Percentiles rank a stretch among this genome's conserved stretches.
These are phyloP conservation scores for Quercus suber DNA, from an alignment of 306 rosid genomes.

Conservation along the genomic window DNA sequence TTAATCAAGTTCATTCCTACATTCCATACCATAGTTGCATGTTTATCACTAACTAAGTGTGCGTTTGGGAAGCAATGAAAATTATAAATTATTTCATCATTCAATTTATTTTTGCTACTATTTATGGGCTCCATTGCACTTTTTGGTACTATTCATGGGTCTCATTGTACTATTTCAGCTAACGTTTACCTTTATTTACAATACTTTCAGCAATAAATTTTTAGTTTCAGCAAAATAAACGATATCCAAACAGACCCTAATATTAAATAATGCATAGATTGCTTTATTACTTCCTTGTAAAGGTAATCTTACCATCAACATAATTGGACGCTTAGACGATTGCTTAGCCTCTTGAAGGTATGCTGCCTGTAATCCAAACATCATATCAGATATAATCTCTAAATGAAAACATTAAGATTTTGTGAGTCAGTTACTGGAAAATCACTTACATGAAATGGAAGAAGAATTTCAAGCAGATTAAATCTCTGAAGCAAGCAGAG, in stretches of 20 bases:
- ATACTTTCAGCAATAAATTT: too few relatives aligned
- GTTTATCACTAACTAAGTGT: constrained; percentile 6
- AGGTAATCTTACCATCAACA: constrained; percentile 79
- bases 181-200: too few relatives aligned
- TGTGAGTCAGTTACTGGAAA: constrained; percentile 7
- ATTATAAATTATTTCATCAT: too few relatives aligned
- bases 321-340: constrained; percentile 40
- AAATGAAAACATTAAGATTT: constrained; percentile 9
- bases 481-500: constrained; percentile 69
- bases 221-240: too few relatives aligned
- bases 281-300: constrained; percentile 10
- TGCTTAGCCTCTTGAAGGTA: constrained; percentile 55
- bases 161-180: too few relatives aligned
- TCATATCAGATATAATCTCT: constrained; percentile 23
- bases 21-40: constrained; percentile 16
- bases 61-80: too few relatives aligned
- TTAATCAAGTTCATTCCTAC: constrained; percentile 4
- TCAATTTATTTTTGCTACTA: too few relatives aligned
- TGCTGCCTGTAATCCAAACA: constrained; percentile 64
- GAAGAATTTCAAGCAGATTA: constrained; percentile 56
- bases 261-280: constrained; percentile 10
- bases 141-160: accelerated
- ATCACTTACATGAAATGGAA: constrained; percentile 78
- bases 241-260: background rate
- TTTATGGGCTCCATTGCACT: too few relatives aligned